These are phyloP conservation scores for Aspergillus felis DNA, from an alignment of 2,329 filamentous ascomycete species.

Conservation along the genomic window DNA sequence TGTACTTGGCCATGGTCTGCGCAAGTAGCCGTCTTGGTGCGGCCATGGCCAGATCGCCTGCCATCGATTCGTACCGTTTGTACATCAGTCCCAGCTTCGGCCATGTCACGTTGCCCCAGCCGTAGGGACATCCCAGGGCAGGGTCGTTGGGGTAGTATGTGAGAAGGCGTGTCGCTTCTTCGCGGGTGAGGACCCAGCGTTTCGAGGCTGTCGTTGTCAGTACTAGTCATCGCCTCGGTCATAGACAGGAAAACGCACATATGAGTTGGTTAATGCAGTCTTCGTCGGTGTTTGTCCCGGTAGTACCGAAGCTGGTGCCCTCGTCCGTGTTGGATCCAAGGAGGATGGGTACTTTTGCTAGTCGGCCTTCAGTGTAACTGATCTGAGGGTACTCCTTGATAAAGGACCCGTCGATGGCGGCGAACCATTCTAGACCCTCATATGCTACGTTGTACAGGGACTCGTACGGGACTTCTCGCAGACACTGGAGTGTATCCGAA, in stretches of 20 bases:
- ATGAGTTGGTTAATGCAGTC: constrained; percentile 44
- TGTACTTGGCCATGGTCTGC: constrained; percentile 19
- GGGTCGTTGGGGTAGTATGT: constrained; percentile 51
- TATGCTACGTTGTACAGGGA: constrained; percentile 21
- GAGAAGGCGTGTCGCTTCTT: constrained; percentile 38
- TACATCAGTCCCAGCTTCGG: constrained; percentile 23
- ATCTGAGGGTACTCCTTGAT: constrained; percentile 51
- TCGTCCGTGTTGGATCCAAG: constrained; percentile 64
- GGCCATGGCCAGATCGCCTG: constrained; percentile 26
- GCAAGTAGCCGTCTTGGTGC: constrained; percentile 27
- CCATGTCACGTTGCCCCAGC: constrained; percentile 31
- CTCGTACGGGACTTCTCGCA: constrained; percentile 24
- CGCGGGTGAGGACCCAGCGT: constrained; percentile 24
- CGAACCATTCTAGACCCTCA: constrained; percentile 31
- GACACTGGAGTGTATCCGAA: constrained; percentile 25
- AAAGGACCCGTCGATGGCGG: constrained; percentile 54
- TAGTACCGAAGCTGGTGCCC: constrained; percentile 54
- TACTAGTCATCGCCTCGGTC: constrained; percentile 5
- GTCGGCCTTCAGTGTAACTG: constrained; percentile 54
- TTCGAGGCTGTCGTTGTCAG: constrained; percentile 17
- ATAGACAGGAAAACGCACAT: constrained; percentile 9
- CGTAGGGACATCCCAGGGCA: constrained; percentile 45
- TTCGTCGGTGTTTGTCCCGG: constrained; percentile 50
- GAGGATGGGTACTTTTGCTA: constrained; percentile 61
- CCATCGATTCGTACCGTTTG: constrained; percentile 29